Evolutionary conservation across 78 protist genomes (phyloP), one percentile per base, ranked within the genome.

Genomic region (Dictyostelium firmibasis): DNA sequence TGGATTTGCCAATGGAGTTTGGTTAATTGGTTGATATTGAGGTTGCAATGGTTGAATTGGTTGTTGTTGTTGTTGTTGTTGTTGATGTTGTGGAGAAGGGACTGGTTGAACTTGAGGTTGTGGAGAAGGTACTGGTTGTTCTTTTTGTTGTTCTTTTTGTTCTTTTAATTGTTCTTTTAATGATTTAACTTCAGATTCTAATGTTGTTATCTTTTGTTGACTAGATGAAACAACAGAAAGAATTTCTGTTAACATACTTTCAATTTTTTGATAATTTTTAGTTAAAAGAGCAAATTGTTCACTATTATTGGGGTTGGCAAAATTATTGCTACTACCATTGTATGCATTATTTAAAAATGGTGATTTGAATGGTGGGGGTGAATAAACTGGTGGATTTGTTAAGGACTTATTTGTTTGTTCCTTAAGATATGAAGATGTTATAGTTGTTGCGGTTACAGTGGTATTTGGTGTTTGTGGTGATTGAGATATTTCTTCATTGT

Each of bases 171-270:
- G 62, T 2, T 81, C 72, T 81, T 47, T 38, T 47, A 81, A 47
- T 81, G 27, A 14, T 81, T 81, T 81, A 81, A 81, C 50, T n/a
- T 81, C 85, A 20, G 41, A 27, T 81, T 81, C 85, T 20, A 81
- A 81, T 18, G 9, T 33, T 0, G 23, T 27, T 1, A 81, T 47
- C 33, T 47, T 81, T n/a, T 25, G 25, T 81, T 81, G 85, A 81
- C 38, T 81, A 9, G 50, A 16, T 27, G 64, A 16, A 29, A 81
- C 72, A 25, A 81, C 69, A 81, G n/a, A 25, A 29, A 81, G 50
- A 29, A 81, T 81, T 47, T 41, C 36, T n/a, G 31, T 47, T 16
- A 81, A 18, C 69, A 35, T 47, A 5, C 38, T 16, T 47, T 81
- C 85, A 25, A 47, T 47, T 16, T 16, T 81, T 8, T 10, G 27